Conservation (phyloP, 495 filamentous ascomycete species). For the Thozetella sp. region DNA sequence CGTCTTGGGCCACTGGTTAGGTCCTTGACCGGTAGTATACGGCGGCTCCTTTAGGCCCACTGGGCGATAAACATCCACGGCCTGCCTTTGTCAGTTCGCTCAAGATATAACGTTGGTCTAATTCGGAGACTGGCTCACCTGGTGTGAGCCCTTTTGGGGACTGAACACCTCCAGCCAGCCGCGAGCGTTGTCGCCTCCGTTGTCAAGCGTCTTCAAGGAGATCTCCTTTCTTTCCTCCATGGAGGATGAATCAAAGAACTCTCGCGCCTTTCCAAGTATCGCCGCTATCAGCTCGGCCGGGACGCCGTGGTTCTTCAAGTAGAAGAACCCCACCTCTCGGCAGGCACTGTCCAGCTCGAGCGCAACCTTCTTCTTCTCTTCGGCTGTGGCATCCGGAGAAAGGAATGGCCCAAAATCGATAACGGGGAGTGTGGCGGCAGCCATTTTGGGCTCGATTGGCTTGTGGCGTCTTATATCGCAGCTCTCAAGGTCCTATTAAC, state of each 20-base stretch:
- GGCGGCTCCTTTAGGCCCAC: conserved; percentile 1
- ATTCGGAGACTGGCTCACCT: background rate
- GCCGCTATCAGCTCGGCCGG: background rate
- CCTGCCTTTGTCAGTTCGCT: background rate
- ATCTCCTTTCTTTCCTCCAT: background rate
- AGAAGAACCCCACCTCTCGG: conserved; percentile 6
- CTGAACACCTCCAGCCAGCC: background rate
- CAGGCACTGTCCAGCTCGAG: conserved; percentile 4
- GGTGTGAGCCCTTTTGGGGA: background rate
- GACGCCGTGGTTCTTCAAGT: conserved; percentile 5
- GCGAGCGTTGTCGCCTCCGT: background rate
- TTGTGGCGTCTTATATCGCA: no score
- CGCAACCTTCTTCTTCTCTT: conserved; percentile 5
- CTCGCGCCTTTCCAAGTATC: background rate
- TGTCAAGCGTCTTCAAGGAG: background rate
- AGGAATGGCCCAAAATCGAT: conserved; percentile 5
- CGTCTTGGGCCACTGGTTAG: conserved; percentile 3
- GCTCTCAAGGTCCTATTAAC: no score
- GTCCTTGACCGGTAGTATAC: conserved; percentile 3
- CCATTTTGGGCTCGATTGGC: no score
- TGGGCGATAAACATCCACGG: conserved; percentile 5
- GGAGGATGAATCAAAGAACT: background rate
- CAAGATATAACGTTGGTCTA: background rate
- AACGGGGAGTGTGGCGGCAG: background rate
- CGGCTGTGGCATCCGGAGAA: background rate